A percentile compares a stretch with the other conserved stretches of the same genome.
Conservation (phyloP, 768 basidiomycete species). For the Melanogaster broomeanus region DNA sequence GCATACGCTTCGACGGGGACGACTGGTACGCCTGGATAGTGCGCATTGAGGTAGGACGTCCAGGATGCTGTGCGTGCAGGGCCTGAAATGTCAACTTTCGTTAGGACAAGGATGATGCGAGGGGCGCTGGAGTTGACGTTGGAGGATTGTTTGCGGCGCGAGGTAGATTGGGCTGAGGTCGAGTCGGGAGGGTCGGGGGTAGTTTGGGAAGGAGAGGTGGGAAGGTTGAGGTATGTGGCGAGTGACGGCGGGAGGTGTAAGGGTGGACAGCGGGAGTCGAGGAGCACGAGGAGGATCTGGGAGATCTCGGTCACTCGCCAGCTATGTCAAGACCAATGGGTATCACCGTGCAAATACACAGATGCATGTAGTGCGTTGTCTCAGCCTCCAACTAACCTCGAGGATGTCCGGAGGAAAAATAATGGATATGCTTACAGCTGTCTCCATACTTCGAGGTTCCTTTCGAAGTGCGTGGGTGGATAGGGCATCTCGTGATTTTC, state of each 20-base stretch:
- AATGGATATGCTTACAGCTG: constrained; percentile 66
- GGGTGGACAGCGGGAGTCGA: constrained; percentile 88
- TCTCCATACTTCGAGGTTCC: constrained; percentile 93
- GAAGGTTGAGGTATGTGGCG: constrained; percentile 51
- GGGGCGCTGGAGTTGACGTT: constrained; percentile 14
- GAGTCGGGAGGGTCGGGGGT: constrained; percentile 12
- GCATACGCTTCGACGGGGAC: constrained; percentile 79
- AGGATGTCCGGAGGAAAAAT: not conserved
- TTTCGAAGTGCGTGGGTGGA: constrained; percentile 82
- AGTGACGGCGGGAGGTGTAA: constrained; percentile 87
- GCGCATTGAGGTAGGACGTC: constrained; percentile 56
- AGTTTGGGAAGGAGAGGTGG: constrained; percentile 2
- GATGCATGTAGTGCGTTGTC: constrained; percentile 8
- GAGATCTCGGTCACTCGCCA: constrained; percentile 96
- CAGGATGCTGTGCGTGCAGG: constrained; percentile 63
- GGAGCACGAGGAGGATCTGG: constrained; percentile 81
- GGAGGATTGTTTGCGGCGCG: constrained; percentile 37
- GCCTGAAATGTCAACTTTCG: constrained; percentile 87
- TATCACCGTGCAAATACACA: not conserved
- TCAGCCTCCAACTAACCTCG: constrained; percentile 1
- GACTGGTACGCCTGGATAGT: constrained; percentile 56
- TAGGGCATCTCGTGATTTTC: constrained; percentile 44
- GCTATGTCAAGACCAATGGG: constrained; percentile 38
- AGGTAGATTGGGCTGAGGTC: constrained; percentile 4
- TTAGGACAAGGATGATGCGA: constrained; percentile 69